These are phyloP conservation scores for Acanthamoeba triangularis DNA, from an alignment of 208 protist genomes.

Conservation along the genomic window DNA sequence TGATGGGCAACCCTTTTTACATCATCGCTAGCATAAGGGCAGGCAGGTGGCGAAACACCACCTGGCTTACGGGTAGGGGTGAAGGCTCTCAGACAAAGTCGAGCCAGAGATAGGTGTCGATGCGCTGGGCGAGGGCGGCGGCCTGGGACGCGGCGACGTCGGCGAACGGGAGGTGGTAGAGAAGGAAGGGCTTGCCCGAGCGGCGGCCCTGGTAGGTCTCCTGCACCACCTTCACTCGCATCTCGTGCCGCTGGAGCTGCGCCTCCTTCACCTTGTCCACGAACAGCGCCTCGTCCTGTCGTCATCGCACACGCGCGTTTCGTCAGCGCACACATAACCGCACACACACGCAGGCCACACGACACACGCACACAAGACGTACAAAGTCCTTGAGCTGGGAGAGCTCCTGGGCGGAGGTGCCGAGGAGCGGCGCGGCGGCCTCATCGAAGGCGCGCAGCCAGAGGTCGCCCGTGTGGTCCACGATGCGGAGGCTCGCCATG, in stretches of 20 bases:
- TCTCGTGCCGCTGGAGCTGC: background rate
- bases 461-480: constrained; percentile 31
- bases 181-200: background rate
- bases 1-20: too few relatives aligned
- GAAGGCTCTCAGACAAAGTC: background rate
- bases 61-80: too few relatives aligned
- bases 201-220: constrained; percentile 39
- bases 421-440: background rate
- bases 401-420: background rate
- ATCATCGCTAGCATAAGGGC: too few relatives aligned
- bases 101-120: constrained; percentile 6
- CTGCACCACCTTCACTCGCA: constrained; percentile 22
- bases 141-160: background rate
- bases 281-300: constrained; percentile 7
- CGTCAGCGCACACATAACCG: background rate
- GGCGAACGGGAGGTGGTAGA: background rate
- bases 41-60: too few relatives aligned
- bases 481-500: background rate
- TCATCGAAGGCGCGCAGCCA: constrained; percentile 25
- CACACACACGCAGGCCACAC: background rate
- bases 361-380: background rate
- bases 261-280: constrained; percentile 27
- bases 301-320: too few relatives aligned
- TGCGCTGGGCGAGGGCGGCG: background rate
- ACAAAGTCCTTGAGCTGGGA: background rate